Evolutionary conservation across 1,284 basidiomycete species (phyloP).

Genomic region (Ceratobasidium sp.): DNA sequence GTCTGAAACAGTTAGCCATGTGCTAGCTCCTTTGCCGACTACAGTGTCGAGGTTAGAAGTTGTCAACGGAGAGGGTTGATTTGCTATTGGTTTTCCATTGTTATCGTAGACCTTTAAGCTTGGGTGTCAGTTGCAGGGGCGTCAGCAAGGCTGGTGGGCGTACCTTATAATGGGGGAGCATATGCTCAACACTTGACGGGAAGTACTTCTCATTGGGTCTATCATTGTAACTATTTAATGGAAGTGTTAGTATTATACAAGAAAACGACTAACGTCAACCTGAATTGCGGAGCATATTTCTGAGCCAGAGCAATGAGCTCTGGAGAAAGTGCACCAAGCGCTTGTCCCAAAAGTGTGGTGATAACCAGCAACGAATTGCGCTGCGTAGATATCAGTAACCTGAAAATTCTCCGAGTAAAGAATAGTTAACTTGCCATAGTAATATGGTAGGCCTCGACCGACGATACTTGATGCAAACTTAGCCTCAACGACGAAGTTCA

Average conservation of each 20-base stretch:
- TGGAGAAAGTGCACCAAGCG: conserved; percentile 6
- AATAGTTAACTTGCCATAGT: neutral
- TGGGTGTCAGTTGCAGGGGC: neutral
- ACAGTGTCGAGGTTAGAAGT: conserved; percentile 21
- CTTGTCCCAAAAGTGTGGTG: neutral
- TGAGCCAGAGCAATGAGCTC: conserved; percentile 23
- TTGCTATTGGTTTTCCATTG: neutral
- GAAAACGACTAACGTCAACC: conserved; percentile 33
- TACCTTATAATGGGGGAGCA: conserved; percentile 34
- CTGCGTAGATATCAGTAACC: neutral
- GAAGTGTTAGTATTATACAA: neutral
- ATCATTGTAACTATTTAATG: neutral
- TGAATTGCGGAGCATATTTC: conserved; percentile 38
- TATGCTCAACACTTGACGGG: conserved; percentile 32
- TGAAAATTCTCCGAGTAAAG: neutral
- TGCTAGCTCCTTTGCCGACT: conserved; percentile 21
- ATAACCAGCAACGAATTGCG: neutral
- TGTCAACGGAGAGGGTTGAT: conserved; percentile 10
- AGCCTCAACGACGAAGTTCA: neutral
- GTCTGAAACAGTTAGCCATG: conserved; percentile 28
- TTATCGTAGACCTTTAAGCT: conserved; percentile 18
- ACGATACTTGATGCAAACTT: neutral
- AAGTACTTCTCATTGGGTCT: conserved; percentile 34
- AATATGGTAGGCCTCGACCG: neutral
- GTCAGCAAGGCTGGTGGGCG: neutral